Conservation (phyloP, 495 filamentous ascomycete species). For the Neurospora cerealis region DNA sequence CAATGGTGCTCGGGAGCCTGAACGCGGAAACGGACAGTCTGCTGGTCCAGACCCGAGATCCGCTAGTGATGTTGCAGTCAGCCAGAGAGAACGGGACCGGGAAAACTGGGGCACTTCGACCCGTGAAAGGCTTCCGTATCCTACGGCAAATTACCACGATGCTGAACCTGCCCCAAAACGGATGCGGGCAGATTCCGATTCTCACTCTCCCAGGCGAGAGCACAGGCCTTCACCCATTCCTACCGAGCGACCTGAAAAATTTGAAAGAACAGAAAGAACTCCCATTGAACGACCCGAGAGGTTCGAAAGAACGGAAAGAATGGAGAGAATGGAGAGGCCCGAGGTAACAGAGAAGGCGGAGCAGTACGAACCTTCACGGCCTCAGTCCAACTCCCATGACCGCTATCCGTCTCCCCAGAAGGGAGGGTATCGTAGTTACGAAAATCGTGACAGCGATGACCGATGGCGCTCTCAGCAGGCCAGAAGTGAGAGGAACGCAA, state of each 20-base stretch:
- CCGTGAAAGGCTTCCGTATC: conserved; percentile 29
- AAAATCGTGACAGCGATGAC: conserved; percentile 28
- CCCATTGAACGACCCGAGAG: conserved; percentile 1
- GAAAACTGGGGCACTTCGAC: conserved; percentile 20
- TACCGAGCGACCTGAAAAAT: conserved; percentile 2
- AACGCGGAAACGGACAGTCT: conserved; percentile 14
- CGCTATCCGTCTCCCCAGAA: conserved; percentile 27
- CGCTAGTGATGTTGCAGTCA: conserved; percentile 18
- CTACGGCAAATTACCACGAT: conserved; percentile 26
- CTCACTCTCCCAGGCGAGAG: conserved; percentile 30
- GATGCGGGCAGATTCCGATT: conserved; percentile 35
- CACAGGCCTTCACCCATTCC: conserved; percentile 13
- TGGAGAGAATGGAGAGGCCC: neutral
- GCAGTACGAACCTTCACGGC: conserved; percentile 16
- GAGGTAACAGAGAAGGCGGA: conserved; percentile 17
- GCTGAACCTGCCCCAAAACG: conserved; percentile 40
- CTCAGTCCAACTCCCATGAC: conserved; percentile 31
- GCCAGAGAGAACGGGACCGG: conserved; percentile 17
- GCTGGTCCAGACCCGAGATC: conserved; percentile 20
- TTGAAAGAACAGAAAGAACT: conserved; percentile 6
- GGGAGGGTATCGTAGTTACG: conserved; percentile 26
- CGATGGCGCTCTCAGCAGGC: conserved; percentile 35
- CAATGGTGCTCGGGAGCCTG: conserved; percentile 18
- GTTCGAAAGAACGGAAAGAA: neutral
- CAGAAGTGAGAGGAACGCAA: conserved; percentile 32